phyloP scores from a whole-genome alignment of 2,329 filamentous ascomycete species.

The Pseudophaeomoniella oleicola region DNA sequence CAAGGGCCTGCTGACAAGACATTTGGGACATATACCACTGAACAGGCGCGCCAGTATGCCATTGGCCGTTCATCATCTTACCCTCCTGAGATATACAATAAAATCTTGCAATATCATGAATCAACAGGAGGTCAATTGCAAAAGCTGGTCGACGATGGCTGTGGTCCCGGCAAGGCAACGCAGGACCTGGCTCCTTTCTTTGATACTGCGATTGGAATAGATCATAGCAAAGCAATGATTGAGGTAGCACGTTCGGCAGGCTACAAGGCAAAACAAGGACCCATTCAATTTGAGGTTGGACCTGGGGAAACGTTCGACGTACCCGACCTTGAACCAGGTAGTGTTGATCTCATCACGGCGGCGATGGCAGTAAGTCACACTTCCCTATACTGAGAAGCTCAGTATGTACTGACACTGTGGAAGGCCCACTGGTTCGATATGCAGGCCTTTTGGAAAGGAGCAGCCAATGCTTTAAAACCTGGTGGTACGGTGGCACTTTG shows the following conservation, averaged over 20 bases:
- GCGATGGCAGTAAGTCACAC: slow-evolving; percentile 23
- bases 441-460: slow-evolving; percentile 32
- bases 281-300: slow-evolving; percentile 27
- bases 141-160: slow-evolving; percentile 39
- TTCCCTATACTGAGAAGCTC: not conserved
- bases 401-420: not conserved
- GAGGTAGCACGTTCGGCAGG: slow-evolving; percentile 20
- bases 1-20: slow-evolving; percentile 20
- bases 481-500: slow-evolving; percentile 42
- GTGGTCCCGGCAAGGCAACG: slow-evolving; percentile 38
- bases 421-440: slow-evolving; percentile 46
- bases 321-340: slow-evolving; percentile 14
- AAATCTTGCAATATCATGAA: slow-evolving; percentile 32
- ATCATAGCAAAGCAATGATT: slow-evolving; percentile 41
- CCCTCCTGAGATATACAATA: slow-evolving; percentile 29
- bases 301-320: slow-evolving; percentile 30
- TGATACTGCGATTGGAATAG: slow-evolving; percentile 31
- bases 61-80: slow-evolving; percentile 26
- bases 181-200: slow-evolving; percentile 34
- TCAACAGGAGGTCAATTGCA: slow-evolving; percentile 28
- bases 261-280: slow-evolving; percentile 12
- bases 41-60: slow-evolving; percentile 32
- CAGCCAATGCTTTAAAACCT: slow-evolving; percentile 32
- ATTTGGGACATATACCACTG: slow-evolving; percentile 29
- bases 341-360: slow-evolving; percentile 36